Percentiles rank a stretch among this genome's conserved stretches.
Conservation (phyloP, 2,329 filamentous ascomycete species). For the Endothia cerciana region DNA sequence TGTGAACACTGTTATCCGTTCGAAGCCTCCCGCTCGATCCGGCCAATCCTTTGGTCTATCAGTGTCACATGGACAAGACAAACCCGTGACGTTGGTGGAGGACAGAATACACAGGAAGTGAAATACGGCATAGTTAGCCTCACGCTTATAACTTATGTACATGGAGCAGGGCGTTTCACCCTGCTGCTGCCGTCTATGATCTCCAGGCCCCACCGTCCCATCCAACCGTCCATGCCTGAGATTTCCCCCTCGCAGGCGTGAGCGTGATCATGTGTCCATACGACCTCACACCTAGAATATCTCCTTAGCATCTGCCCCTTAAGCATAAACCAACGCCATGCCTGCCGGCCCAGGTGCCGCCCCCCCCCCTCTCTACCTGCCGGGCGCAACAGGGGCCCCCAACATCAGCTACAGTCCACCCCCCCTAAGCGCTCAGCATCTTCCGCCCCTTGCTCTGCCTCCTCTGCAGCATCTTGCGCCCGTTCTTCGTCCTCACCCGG, state of each 20-base stretch:
- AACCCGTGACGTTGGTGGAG: background rate
- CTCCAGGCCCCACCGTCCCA: background rate
- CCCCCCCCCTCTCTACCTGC: background rate
- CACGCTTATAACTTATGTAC: background rate
- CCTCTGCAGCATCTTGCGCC: slow-evolving; percentile 56
- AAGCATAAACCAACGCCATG: background rate
- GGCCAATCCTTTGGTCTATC: background rate
- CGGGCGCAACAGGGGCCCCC: background rate
- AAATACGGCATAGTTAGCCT: background rate
- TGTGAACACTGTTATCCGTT: background rate
- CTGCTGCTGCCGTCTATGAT: background rate
- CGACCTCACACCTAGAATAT: background rate
- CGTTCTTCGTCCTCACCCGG: slow-evolving; percentile 53
- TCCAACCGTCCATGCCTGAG: background rate
- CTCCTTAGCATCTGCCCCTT: background rate
- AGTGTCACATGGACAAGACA: background rate
- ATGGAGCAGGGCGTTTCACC: background rate
- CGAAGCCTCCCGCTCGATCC: background rate
- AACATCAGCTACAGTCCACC: background rate
- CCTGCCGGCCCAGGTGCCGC: background rate
- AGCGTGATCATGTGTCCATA: background rate
- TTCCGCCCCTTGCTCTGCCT: slow-evolving; percentile 57
- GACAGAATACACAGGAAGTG: background rate
- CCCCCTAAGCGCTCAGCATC: slow-evolving; percentile 43
- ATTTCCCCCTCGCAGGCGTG: background rate